phyloP scores from a whole-genome alignment of 179 eudicot genomes.

The Beta macrorhiza region DNA sequence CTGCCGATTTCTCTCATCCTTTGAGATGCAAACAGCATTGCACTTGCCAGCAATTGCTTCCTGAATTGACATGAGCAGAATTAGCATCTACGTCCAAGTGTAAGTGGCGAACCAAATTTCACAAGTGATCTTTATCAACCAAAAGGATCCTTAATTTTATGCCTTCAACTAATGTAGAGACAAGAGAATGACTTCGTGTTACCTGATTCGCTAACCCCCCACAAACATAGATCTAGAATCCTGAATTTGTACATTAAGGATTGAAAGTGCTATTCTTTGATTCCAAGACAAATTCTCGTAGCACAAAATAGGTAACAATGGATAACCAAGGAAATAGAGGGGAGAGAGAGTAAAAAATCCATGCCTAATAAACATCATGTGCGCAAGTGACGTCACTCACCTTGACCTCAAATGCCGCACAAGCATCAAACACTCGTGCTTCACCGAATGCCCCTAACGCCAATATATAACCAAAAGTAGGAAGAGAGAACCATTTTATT shows the following conservation, averaged over 20 bases:
- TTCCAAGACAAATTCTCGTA: too few relatives aligned
- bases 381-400: too few relatives aligned
- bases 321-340: not conserved
- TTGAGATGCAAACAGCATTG: constrained; percentile 69
- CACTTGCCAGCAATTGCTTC: constrained; percentile 77
- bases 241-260: too few relatives aligned
- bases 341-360: not conserved
- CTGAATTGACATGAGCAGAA: constrained; percentile 41
- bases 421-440: too few relatives aligned
- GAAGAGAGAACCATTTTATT: too few relatives aligned
- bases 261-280: too few relatives aligned
- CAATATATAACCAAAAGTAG: too few relatives aligned
- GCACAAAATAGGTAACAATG: too few relatives aligned
- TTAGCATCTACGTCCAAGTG: constrained; percentile 30
- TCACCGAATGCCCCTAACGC: too few relatives aligned
- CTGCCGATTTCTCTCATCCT: constrained; percentile 62
- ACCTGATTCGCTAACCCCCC: too few relatives aligned
- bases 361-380: not conserved
- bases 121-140: constrained; percentile 6
- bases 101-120: constrained; percentile 5
- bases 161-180: not conserved
- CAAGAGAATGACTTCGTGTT: not conserved
- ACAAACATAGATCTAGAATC: too few relatives aligned
- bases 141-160: constrained; percentile 4
- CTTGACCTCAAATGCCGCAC: too few relatives aligned